Evolutionary conservation across 495 filamentous ascomycete genomes (phyloP), one percentile per base, ranked within the genome.

Genomic region (Annulohypoxylon moriforme): DNA sequence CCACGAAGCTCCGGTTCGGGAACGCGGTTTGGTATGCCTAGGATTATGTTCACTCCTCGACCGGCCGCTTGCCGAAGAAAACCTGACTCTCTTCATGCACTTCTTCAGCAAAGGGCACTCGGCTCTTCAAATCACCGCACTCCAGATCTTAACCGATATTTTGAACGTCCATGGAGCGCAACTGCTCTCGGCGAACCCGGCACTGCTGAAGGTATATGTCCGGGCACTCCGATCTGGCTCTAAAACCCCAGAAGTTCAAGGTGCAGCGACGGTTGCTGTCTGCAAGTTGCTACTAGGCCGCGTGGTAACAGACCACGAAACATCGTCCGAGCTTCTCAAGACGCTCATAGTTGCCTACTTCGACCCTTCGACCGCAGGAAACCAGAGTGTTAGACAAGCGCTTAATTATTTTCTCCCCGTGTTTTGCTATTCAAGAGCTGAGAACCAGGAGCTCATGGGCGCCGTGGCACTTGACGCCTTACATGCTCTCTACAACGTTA

Each of bases 351-450:
- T 95, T 4, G 88, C 92, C 20, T 98, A 96, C 81, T 99, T 98
- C 78, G 91, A 97, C 77, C 96, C 96, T 2, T 88, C 90, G 25
- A 95, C 93, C 13, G 85, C 87, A 1, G 87, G 88, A 38, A 98
- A 97, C 76, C 92, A 96, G 67, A 89, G 87, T n/a, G 90, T 98
- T 18, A 86, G 94, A 0, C 96, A 99, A 80, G 89, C 93, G 0
- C 85, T 99, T 24, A 93, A 92, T 59, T 99, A 99, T 78, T 98
- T 98, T 85, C 86, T 99, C 71, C 96, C 96, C 0, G 96, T 98
- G 0, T 99, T 96, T 84, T 94, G 92, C 76, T 96, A 94, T 77
- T 92, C 90, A 24, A 85, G 91, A 10, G 77, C 89, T 9, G 90
- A 91, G 42, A 97, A 97, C 76, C 93, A 94, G 69, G 85, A 89